Evolutionary conservation across 345 rosid genomes (phyloP), one percentile per base, ranked within the genome.

Genomic region (Zanthoxylum bungeanum): DNA sequence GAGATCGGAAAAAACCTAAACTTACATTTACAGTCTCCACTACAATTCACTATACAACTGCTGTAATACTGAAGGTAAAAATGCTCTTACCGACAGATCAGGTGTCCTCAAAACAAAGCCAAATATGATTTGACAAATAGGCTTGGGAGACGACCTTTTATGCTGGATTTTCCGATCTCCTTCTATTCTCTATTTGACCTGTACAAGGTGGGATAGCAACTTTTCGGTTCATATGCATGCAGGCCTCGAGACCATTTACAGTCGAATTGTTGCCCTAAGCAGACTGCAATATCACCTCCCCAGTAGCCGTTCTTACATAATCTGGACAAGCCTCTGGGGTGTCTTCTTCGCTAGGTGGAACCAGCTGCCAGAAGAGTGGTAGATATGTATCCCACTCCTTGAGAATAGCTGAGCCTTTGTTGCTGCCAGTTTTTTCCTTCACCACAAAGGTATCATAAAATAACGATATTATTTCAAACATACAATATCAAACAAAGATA

Each of bases 261-360:
- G 14, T 66, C 27, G 2, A 30, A 63, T 62, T 37, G 37, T 68
- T 33, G 52, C 40, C 71, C 78, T 79, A 90, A 5, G 97, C 93
- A 59, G 98, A 95, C 72, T 85, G 98, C 39, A 92, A 76, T 7
- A 88, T 83, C 77, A 89, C 94, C 81, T 87, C 82, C 5, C 85
- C 98, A 25, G 94, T 64, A 53, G 85, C 72, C 55, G 93, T 84
- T 74, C 81, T 82, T 79, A 85, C 86, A 67, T 89, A 95, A 47
- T 79, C 85, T 7, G 96, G 87, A 73, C 87, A 86, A 70, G 98
- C 99, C 85, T 95, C 99, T 0, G 98, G 99, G 46, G 97, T 92
- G 86, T 95, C 99, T 82, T 95, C 99, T 81, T 95, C 99, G 11
- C 98, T 92, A n/a, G 99, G 99, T 22, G 99, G 99, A 76, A 95